Base-by-base conservation (phyloP, 2,329 filamentous ascomycete species). In the Colletotrichum sojae region DNA sequence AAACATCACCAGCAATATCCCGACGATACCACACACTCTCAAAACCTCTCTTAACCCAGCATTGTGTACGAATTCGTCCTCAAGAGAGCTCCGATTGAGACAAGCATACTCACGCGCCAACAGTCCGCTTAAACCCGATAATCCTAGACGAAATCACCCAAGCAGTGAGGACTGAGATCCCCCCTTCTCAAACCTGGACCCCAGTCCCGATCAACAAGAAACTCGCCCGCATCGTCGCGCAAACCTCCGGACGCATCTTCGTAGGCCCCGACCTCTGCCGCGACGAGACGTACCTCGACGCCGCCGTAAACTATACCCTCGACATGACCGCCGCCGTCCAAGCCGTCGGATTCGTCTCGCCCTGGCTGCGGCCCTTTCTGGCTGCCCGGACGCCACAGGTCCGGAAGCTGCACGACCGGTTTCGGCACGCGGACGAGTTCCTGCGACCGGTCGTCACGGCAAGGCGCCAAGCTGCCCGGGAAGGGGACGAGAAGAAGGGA, bases 181-280 rank as follows among this genome's bases (percentile, higher is more conserved):
- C 79, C 0, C 72, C 74, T 1, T 78, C 76, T 53, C 70, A 76
- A 10, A 79, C 82, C 57, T 86, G 82, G 82, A 82, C 78, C 0
- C 55, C 76, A 0, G 73, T 84, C 39, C 77, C 78, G 18, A 78
- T 84, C 49, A 78, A 82, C 74, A 63, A 75, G 16, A 78, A 75
- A 10, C 73, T 86, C 3, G 76, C 85, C 2, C 81, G 82, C 43
- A 80, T 86, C 46, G 80, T 87, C 1, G 83, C 82, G 60, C 81
- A 80, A 61, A 78, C 83, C 0, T 84, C 83, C 0, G 84, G 84
- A 4, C 76, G 81, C 16, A 75, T 86, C 25, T 86, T 86, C 62
- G 77, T 86, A 40, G 84, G 84, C 8, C 74, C 81, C 3, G 83
- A 85, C 55, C 77, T 85, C 2, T 83, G 82, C 71, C 81, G 80